phyloP scores from a whole-genome alignment of 2,329 filamentous ascomycete genomes.

The Alternaria gansuensis region DNA sequence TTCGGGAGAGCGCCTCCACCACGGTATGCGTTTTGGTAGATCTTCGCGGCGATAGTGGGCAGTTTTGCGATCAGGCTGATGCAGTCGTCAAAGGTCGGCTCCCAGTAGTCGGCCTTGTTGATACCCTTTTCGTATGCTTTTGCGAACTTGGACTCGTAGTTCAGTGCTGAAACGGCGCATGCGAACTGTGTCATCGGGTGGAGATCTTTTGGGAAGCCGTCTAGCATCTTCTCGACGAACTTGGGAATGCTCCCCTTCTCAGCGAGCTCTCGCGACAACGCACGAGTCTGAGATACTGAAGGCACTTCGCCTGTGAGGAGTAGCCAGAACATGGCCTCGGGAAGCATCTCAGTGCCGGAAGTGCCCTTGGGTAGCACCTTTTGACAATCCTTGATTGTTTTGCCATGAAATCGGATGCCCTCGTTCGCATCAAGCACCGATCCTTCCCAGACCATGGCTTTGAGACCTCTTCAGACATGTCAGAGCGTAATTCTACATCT shows the following conservation, averaged over 20 bases:
- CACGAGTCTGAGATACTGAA: slow-evolving; percentile 79
- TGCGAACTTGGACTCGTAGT: slow-evolving; percentile 92
- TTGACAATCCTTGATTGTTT: slow-evolving; percentile 98
- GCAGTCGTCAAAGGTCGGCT: slow-evolving; percentile 94
- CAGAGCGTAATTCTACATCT: slow-evolving; percentile 10
- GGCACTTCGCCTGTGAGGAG: slow-evolving; percentile 93
- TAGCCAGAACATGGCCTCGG: slow-evolving; percentile 99
- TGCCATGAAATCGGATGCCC: slow-evolving; percentile 97
- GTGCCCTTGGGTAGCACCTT: slow-evolving; percentile 90
- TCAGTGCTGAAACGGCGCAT: slow-evolving; percentile 93
- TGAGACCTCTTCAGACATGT: slow-evolving; percentile 70
- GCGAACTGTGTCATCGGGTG: slow-evolving; percentile 99
- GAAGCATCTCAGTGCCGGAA: slow-evolving; percentile 94
- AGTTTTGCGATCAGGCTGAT: slow-evolving; percentile 96
- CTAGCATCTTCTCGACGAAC: slow-evolving; percentile 87
- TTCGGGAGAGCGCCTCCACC: slow-evolving; percentile 76
- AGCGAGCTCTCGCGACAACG: slow-evolving; percentile 84
- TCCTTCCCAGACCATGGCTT: slow-evolving; percentile 98
- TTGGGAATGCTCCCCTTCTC: slow-evolving; percentile 83
- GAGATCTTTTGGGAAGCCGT: slow-evolving; percentile 85
- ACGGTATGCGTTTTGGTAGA: slow-evolving; percentile 91
- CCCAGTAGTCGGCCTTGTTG: slow-evolving; percentile 98
- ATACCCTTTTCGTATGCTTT: slow-evolving; percentile 90
- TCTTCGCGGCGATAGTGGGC: slow-evolving; percentile 94
- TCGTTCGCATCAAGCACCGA: slow-evolving; percentile 96